Evolutionary conservation across 768 basidiomycete genomes (phyloP).

Genomic region (Auricularia sp.): DNA sequence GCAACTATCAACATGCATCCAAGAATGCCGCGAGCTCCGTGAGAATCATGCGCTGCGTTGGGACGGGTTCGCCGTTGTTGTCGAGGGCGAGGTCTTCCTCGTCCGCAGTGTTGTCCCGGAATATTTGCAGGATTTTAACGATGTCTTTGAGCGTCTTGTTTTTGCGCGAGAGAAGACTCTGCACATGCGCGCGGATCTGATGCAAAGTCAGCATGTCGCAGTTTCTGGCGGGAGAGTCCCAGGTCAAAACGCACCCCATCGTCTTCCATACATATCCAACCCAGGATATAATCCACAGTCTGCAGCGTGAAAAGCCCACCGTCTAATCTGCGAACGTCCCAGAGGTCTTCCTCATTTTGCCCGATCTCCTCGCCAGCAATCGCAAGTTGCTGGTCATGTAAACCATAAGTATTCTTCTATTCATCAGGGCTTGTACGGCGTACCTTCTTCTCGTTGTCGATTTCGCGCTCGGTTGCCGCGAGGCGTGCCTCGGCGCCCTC

Average conservation of each 20-base stretch:
- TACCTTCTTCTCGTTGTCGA: conserved; percentile 61
- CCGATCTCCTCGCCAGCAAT: conserved; percentile 47
- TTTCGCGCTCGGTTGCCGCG: conserved; percentile 49
- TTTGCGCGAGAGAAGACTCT: conserved; percentile 65
- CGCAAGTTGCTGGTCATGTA: conserved; percentile 34
- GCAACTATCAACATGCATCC: conserved; percentile 24
- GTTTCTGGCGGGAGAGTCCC: too few species aligned
- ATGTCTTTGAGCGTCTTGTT: conserved; percentile 63
- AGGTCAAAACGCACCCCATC: conserved; percentile 63
- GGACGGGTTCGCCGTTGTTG: conserved; percentile 26
- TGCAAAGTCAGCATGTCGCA: not conserved
- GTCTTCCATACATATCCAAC: conserved; percentile 96
- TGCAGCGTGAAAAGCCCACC: conserved; percentile 83
- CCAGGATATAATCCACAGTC: conserved; percentile 85
- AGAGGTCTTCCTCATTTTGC: conserved; percentile 57
- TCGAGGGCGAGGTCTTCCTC: conserved; percentile 22
- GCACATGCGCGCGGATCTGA: conserved; percentile 69
- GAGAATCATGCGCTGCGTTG: conserved; percentile 59
- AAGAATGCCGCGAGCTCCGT: conserved; percentile 58
- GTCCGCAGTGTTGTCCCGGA: conserved; percentile 63
- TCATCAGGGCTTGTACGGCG: conserved; percentile 3
- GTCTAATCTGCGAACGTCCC: conserved; percentile 82
- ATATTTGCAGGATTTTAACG: conserved; percentile 57
- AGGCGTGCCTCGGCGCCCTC: conserved; percentile 58
- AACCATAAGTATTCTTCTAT: not conserved